A percentile compares a stretch with the other conserved stretches of the same genome.
phyloP scores from a whole-genome alignment of 306 rosid species.

The Fagus sylvatica region DNA sequence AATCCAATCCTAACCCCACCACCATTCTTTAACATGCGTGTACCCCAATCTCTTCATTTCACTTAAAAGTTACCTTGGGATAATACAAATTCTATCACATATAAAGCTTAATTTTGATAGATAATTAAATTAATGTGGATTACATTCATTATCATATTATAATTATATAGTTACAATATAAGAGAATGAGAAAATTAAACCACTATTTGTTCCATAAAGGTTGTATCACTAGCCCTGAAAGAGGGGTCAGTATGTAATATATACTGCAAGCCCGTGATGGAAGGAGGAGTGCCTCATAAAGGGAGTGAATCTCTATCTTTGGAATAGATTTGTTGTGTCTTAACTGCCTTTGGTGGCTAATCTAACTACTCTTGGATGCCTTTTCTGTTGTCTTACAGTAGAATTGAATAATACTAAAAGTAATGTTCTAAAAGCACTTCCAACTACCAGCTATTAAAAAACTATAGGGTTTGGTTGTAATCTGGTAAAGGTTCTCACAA shows the following conservation, averaged over 20 bases:
- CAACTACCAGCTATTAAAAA: slow-evolving; percentile 23
- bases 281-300: slow-evolving; percentile 32
- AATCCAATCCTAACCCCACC: slow-evolving; percentile 3
- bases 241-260: slow-evolving; percentile 7
- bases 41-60: not conserved
- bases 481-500: slow-evolving; percentile 17
- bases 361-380: slow-evolving; percentile 23
- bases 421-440: slow-evolving; percentile 23
- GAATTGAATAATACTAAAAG: not conserved
- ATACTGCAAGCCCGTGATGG: slow-evolving; percentile 36
- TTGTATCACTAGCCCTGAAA: not conserved
- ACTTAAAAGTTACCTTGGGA: too few relatives aligned
- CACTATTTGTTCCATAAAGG: not conserved
- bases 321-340: slow-evolving; percentile 30
- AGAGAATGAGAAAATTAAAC: too few relatives aligned
- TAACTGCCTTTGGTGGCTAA: slow-evolving; percentile 29
- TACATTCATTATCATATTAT: too few relatives aligned
- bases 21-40: not conserved
- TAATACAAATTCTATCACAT: too few relatives aligned
- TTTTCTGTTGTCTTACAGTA: slow-evolving; percentile 23
- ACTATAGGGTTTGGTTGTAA: not conserved
- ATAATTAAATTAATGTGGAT: too few relatives aligned
- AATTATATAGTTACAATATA: too few relatives aligned
- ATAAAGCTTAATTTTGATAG: too few relatives aligned
- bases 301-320: slow-evolving; percentile 23